These are phyloP conservation scores for Phaeosphaeria sp. DNA, from an alignment of 2,329 filamentous ascomycete genomes.

Conservation along the genomic window DNA sequence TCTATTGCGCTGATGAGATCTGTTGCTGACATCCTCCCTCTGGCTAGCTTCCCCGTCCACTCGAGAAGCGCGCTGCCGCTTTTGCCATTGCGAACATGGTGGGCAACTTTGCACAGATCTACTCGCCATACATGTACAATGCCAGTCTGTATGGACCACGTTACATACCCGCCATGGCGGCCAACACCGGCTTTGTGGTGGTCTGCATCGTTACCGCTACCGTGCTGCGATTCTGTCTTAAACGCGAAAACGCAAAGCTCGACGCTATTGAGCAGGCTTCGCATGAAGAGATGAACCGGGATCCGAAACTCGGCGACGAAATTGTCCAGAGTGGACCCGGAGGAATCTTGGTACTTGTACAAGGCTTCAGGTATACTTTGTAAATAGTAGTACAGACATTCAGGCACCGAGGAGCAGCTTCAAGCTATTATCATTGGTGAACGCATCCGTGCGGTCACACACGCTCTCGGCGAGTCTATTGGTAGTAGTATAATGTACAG, in stretches of 20 bases:
- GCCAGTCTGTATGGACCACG: neutral
- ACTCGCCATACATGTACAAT: neutral
- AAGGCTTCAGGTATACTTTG: neutral
- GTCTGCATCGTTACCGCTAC: neutral
- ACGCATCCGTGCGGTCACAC: no score
- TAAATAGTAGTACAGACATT: neutral
- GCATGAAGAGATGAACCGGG: neutral
- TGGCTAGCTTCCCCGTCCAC: neutral
- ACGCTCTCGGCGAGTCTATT: no score
- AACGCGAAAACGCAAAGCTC: neutral
- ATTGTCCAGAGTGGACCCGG: neutral
- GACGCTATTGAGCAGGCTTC: neutral
- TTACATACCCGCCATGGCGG: neutral
- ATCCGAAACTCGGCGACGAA: neutral
- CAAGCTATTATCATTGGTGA: no score
- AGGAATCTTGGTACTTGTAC: neutral
- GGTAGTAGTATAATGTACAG: no score
- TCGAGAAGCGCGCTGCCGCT: neutral
- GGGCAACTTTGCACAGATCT: neutral
- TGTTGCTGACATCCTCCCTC: neutral
- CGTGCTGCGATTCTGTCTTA: neutral
- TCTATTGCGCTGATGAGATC: neutral
- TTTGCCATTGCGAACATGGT: neutral
- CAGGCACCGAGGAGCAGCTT: no score
- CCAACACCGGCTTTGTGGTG: neutral